Conservation (phyloP, 306 rosid species). For the Spatholobus suberectus region DNA sequence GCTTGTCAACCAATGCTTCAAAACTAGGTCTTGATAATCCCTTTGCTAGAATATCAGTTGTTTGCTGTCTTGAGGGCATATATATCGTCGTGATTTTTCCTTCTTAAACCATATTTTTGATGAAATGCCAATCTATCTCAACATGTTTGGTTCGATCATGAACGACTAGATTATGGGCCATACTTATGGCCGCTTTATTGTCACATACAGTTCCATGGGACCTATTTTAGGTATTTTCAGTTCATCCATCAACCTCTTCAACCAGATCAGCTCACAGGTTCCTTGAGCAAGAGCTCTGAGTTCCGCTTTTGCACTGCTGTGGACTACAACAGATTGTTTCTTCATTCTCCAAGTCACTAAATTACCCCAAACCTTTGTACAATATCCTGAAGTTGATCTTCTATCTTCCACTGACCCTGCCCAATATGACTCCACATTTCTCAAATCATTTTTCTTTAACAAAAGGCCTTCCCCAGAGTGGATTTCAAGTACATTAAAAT, state of each 20-base stretch:
- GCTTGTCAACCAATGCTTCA: too few species aligned
- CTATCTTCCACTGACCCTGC: background rate
- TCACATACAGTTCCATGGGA: background rate
- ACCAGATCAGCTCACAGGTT: too few species aligned
- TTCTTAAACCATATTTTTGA: background rate
- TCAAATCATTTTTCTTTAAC: background rate
- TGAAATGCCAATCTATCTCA: background rate
- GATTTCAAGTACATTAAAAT: background rate
- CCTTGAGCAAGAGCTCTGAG: background rate
- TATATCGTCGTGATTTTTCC: background rate
- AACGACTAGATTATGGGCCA: background rate
- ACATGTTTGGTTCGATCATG: background rate
- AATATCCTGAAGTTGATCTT: background rate
- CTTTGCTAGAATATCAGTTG: background rate
- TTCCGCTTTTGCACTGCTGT: background rate
- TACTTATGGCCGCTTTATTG: background rate
- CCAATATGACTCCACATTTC: too few species aligned
- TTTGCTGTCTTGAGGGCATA: background rate
- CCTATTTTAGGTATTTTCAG: background rate
- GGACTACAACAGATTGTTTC: background rate
- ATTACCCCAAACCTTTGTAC: background rate
- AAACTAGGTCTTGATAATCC: background rate
- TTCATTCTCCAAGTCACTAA: background rate
- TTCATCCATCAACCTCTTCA: background rate
- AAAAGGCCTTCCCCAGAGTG: background rate